A percentile compares a stretch with the other conserved stretches of the same genome.
Conservation (phyloP, 2,329 filamentous ascomycete species). For the Drechslera avenae region DNA sequence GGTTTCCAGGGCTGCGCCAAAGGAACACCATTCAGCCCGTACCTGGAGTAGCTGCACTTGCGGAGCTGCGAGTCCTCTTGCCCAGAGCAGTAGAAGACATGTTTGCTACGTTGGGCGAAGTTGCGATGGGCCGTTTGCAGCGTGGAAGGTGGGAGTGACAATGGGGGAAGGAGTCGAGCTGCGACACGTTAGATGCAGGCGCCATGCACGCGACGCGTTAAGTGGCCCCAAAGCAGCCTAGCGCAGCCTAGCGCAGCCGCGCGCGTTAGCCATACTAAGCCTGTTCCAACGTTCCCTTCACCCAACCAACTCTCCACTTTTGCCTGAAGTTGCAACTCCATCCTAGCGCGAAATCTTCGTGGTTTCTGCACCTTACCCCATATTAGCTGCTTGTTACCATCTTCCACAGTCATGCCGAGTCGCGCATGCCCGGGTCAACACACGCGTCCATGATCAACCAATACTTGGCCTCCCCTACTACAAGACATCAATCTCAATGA, state of each 20-base stretch:
- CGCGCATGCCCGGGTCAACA: no score
- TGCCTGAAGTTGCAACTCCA: no score
- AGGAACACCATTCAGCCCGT: slow-evolving; percentile 21
- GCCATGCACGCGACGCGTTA: slow-evolving; percentile 24
- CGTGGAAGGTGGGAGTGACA: slow-evolving; percentile 24
- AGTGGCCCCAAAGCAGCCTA: slow-evolving; percentile 10
- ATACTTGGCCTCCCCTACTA: no score
- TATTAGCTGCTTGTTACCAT: no score
- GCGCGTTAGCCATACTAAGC: background rate
- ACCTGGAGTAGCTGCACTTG: slow-evolving; percentile 32
- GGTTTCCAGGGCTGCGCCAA: slow-evolving; percentile 16
- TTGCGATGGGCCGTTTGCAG: slow-evolving; percentile 28
- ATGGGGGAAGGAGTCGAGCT: slow-evolving; percentile 17
- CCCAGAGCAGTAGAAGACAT: slow-evolving; percentile 47
- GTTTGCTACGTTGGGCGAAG: slow-evolving; percentile 20
- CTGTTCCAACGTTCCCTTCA: background rate
- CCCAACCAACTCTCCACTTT: background rate
- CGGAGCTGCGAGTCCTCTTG: slow-evolving; percentile 47
- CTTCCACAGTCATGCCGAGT: no score
- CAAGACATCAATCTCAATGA: background rate
- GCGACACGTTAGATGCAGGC: background rate
- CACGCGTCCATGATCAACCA: no score
- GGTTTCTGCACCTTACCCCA: no score
- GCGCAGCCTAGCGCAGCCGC: slow-evolving; percentile 9
- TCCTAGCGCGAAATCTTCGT: no score